Base-by-base conservation (phyloP, 2,329 filamentous ascomycete genomes). In the Coleophoma crateriformis region DNA sequence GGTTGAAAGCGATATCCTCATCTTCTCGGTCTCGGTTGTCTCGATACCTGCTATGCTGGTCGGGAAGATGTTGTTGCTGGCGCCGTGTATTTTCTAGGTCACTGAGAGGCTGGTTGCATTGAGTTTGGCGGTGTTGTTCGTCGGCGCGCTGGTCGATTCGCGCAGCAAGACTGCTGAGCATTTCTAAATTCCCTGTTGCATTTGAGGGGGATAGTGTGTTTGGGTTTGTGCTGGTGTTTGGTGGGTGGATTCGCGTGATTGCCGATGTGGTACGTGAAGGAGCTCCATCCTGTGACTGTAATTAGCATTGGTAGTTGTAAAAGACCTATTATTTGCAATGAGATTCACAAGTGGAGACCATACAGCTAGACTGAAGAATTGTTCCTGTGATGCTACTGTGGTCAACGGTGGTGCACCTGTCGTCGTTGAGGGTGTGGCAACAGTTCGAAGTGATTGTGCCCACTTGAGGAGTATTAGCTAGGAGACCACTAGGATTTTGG, bases 291-390 rank as follows among this genome's bases (percentile, higher is more conserved):
- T 27, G 5, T 27, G 27, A 10, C 27, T 27, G 6, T 27, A 7
- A 10, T 27, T 10, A 27, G 27, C 27, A 7, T 27, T 27, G 27
- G 8, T 27, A 27, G 27, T 10, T 10, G 27, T 27, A 10, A 7
- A 27, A 4, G 27, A 4, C 2, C 5, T 27, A 7, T 27, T 27
- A 27, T 27, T 4, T 27, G 5, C 27, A 27, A 19, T 27, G 27
- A 27, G 6, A 27, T 27, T 27, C 8, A 27, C 6, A 10, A 27
- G 8, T 27, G 27, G 27, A 27, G 27, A 27, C 2, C 27, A 27
- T 27, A 27, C 41, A 32, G 41, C 41, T 15, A 44, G 41, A 15
- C 41, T 44, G 41, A 44, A 44, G 15, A 44, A 44, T n/a, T 44
- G 41, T 27, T 44, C 41, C 32, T 44, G 41, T 17, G 41, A 44